These are phyloP conservation scores for Prunella vulgaris DNA, from an alignment of 257 asterid species.

Conservation along the genomic window DNA sequence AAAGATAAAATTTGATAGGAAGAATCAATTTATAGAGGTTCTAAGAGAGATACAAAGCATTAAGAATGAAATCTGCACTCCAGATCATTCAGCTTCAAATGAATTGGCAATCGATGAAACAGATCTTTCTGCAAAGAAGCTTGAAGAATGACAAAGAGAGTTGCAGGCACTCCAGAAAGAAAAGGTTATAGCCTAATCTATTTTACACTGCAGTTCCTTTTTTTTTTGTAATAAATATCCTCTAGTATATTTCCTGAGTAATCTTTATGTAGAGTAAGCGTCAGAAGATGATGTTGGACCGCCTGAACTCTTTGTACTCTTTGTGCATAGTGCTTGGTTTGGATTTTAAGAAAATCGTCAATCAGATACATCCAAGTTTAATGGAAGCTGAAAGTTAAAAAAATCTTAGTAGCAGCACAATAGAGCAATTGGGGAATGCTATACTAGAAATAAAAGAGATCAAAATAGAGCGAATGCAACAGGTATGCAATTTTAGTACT, in stretches of 20 bases:
- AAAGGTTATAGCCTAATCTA: slow-evolving; percentile 48
- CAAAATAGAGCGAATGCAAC: slow-evolving; percentile 75
- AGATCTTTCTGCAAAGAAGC: slow-evolving; percentile 69
- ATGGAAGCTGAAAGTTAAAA: slow-evolving; percentile 55
- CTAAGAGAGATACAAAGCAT: slow-evolving; percentile 53
- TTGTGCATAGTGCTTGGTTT: slow-evolving; percentile 81
- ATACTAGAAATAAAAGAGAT: slow-evolving; percentile 53
- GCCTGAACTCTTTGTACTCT: slow-evolving; percentile 54
- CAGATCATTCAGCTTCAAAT: slow-evolving; percentile 27
- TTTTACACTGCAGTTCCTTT: not conserved
- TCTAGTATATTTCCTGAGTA: slow-evolving; percentile 8
- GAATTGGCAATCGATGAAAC: slow-evolving; percentile 43
- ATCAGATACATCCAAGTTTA: slow-evolving; percentile 70
- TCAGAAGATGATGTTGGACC: slow-evolving; percentile 52
- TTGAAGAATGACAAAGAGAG: slow-evolving; percentile 65
- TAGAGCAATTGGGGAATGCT: slow-evolving; percentile 50
- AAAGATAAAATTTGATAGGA: slow-evolving; percentile 70
- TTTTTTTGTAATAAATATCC: not conserved
- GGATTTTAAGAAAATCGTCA: slow-evolving; percentile 56
- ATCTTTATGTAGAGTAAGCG: slow-evolving; percentile 63
- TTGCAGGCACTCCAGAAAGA: slow-evolving; percentile 69
- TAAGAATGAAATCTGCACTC: slow-evolving; percentile 49
- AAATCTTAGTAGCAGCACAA: slow-evolving; percentile 51
- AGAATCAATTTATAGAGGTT: slow-evolving; percentile 59
- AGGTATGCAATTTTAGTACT: slow-evolving; percentile 37